Base-by-base conservation (phyloP, 345 rosid genomes). In the Aquilaria malaccensis region DNA sequence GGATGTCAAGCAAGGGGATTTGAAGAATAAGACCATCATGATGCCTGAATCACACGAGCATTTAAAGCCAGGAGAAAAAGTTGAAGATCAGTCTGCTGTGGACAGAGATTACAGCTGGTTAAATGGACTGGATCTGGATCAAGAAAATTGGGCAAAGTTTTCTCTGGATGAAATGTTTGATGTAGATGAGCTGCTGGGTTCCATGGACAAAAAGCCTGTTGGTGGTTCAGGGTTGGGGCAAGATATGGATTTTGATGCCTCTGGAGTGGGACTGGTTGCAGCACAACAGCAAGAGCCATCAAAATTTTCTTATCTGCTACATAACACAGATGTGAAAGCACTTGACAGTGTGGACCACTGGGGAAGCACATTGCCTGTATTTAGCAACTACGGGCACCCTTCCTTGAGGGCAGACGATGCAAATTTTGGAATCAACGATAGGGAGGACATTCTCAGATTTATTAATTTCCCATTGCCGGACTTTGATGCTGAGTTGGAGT, bases 131-230 rank as follows among this genome's bases (percentile, higher is more conserved):
- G 13, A 6, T 4, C 62, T 4, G 45, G 59, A 62, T 31, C 29
- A 50, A 55, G 63, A 57, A 45, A 46, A 12, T 55, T 67, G 54
- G 71, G 62, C 50, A 32, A 53, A n/a, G 10, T 65, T 73, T 55
- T 11, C 73, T 1, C 30, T 58, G 56, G 88, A 78, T 9, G 86
- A 90, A 47, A 45, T 80, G 63, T 85, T 90, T 51, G 91, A 83
- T 58, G 67, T 79, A 22, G 81, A 87, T 41, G 89, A 90, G 62
- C 63, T 90, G 55, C 50, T 87, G 57, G 62, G 68, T 30, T n/a
- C 64, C 0, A 9, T 82, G 12, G 81, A 76, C 29, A 64, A 60
- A 0, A 22, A 56, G 59, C 72, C 78, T 31, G 61, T 48, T 14
- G 2, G 6, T 6, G 22, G 56, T 56, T 10, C 56, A 31, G 49